These are phyloP conservation scores for Skeletonema menzelii DNA, from an alignment of 108 stramenopile species.

Conservation along the genomic window DNA sequence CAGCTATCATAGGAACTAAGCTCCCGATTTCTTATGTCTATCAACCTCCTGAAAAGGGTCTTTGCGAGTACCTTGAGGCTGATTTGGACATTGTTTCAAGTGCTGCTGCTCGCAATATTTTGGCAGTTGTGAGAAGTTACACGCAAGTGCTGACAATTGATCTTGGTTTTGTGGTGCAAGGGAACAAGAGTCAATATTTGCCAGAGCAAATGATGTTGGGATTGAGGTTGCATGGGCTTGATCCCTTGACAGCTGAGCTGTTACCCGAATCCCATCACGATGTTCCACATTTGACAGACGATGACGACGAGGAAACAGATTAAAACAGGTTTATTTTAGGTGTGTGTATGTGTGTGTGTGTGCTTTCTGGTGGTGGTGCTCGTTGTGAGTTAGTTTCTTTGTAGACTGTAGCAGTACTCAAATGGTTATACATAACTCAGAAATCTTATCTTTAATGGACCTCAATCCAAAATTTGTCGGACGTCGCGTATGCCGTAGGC, in stretches of 20 bases:
- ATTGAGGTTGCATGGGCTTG: constrained; percentile 82
- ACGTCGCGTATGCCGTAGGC: constrained; percentile 41
- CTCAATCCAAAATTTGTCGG: constrained; percentile 37
- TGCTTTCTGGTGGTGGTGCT: constrained; percentile 11
- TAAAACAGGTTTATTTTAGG: background rate
- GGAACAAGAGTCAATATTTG: constrained; percentile 67
- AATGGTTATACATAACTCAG: background rate
- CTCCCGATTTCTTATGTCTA: constrained; percentile 69
- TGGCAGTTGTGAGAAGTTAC: constrained; percentile 71
- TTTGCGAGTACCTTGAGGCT: constrained; percentile 77
- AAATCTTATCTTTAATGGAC: too few species aligned
- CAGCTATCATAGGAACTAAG: constrained; percentile 82
- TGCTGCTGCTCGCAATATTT: constrained; percentile 80
- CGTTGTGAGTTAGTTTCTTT: background rate
- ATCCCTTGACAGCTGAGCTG: constrained; percentile 74
- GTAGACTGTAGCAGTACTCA: background rate
- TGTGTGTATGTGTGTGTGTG: constrained; percentile 8
- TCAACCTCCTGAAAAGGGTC: constrained; percentile 45
- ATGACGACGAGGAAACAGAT: constrained; percentile 2
- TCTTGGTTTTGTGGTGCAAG: constrained; percentile 84
- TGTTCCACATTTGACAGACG: constrained; percentile 8
- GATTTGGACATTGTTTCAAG: constrained; percentile 84
- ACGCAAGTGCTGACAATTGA: constrained; percentile 82
- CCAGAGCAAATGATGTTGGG: constrained; percentile 87
- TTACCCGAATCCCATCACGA: constrained; percentile 45